Evolutionary conservation across 768 basidiomycete genomes (phyloP).

Genomic region (Collybiopsis confluens): DNA sequence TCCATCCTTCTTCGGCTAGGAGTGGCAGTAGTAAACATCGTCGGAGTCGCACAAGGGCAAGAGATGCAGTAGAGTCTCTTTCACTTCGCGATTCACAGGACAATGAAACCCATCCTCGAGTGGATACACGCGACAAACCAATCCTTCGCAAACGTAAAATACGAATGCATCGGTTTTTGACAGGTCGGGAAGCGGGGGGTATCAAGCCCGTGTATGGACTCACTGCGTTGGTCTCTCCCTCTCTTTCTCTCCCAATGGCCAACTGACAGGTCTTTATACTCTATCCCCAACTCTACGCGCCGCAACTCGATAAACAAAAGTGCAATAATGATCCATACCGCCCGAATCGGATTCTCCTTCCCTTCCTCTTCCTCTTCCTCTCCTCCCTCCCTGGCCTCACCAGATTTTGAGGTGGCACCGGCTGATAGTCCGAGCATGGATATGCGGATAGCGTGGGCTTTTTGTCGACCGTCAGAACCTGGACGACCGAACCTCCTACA

Average conservation of each 20-base stretch:
- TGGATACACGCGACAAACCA: too few relatives aligned
- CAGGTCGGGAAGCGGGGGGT: slow-evolving; percentile 79
- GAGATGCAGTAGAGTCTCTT: background rate
- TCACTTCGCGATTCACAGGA: background rate
- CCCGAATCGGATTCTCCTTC: slow-evolving; percentile 40
- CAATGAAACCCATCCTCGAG: too few relatives aligned
- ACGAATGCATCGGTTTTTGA: slow-evolving; percentile 77
- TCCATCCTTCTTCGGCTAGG: background rate
- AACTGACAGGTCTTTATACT: background rate
- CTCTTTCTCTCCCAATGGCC: background rate
- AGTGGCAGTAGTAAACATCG: too few relatives aligned
- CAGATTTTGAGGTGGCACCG: slow-evolving; percentile 36
- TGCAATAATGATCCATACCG: slow-evolving; percentile 40
- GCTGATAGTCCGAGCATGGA: slow-evolving; percentile 15
- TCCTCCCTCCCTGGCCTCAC: slow-evolving; percentile 17
- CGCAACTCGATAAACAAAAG: slow-evolving; percentile 18
- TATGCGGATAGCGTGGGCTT: slow-evolving; percentile 7
- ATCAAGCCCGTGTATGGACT: slow-evolving; percentile 87
- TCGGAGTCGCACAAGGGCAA: background rate
- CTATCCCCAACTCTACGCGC: background rate
- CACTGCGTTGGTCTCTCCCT: slow-evolving; percentile 61
- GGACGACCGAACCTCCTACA: background rate
- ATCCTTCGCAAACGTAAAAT: slow-evolving; percentile 25
- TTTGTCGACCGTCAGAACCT: background rate
- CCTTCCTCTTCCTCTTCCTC: slow-evolving; percentile 27